Evolutionary conservation across 2,329 filamentous ascomycete genomes (phyloP).

Genomic region (Chrysosporium queenslandicum): DNA sequence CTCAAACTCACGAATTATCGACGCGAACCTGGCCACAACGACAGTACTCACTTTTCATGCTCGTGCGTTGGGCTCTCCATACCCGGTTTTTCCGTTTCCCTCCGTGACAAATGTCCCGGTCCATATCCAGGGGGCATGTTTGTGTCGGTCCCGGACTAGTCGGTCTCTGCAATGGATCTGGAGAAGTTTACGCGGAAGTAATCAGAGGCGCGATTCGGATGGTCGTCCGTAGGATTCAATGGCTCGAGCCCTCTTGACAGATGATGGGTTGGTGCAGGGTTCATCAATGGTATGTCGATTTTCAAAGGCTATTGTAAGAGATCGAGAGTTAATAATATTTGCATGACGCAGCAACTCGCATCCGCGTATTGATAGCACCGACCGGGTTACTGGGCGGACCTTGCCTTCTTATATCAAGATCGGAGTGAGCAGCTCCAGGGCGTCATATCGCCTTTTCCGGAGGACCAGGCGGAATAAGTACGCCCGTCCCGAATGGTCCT

Average conservation of each 20-base stretch:
- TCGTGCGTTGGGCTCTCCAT: background rate
- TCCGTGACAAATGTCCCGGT: background rate
- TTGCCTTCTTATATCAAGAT: background rate
- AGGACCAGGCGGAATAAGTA: background rate
- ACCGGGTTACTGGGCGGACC: too few relatives aligned
- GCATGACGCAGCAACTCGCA: too few relatives aligned
- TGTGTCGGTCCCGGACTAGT: too few relatives aligned
- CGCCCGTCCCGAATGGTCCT: background rate
- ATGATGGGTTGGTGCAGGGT: too few relatives aligned
- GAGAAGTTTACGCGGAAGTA: background rate
- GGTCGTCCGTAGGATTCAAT: background rate
- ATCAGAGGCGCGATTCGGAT: background rate
- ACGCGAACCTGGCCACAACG: background rate
- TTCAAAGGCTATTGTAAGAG: too few relatives aligned
- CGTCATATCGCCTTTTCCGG: background rate
- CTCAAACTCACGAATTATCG: background rate
- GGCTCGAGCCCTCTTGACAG: background rate
- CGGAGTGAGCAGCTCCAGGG: background rate
- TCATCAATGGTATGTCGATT: too few relatives aligned
- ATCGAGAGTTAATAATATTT: too few relatives aligned
- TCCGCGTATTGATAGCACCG: too few relatives aligned
- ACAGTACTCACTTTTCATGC: too few relatives aligned
- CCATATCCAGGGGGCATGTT: background rate
- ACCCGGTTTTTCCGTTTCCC: background rate
- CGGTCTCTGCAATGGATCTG: background rate